These are phyloP conservation scores for Urtica urens DNA, from an alignment of 306 rosid genomes.

Conservation along the genomic window DNA sequence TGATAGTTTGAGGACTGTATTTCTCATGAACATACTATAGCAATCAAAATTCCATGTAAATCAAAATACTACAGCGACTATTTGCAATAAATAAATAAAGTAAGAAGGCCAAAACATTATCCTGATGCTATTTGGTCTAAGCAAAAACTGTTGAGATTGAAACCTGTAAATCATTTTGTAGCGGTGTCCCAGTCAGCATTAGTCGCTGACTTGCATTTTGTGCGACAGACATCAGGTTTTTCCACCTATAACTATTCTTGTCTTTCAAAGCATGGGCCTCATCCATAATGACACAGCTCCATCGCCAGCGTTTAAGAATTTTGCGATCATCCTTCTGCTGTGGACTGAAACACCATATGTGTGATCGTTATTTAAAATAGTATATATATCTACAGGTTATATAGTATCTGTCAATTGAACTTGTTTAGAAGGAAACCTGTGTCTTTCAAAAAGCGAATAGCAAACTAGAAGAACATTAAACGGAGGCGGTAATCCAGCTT, in stretches of 20 bases:
- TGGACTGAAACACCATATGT: conserved; percentile 48
- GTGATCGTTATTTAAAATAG: conserved; percentile 24
- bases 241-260: conserved; percentile 89
- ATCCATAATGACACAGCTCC: conserved; percentile 98
- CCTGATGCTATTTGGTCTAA: conserved; percentile 7
- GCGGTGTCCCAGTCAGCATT: conserved; percentile 97
- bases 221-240: conserved; percentile 87
- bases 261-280: conserved; percentile 99
- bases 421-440: conserved; percentile 82
- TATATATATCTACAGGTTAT: no score
- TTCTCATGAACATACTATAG: no score
- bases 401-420: no score
- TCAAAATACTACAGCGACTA: no score
- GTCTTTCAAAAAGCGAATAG: conserved; percentile 93
- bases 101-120: background rate
- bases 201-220: conserved; percentile 84
- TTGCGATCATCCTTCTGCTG: conserved; percentile 97
- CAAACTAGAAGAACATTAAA: conserved; percentile 94
- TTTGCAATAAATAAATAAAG: no score
- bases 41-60: no score
- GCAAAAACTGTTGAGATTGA: conserved; percentile 1
- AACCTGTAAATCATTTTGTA: conserved; percentile 91
- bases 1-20: no score
- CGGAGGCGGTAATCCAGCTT: conserved; percentile 77
- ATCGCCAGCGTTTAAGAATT: conserved; percentile 80